Evolutionary conservation across 768 basidiomycete species (phyloP).

Genomic region (Gloeophyllum trabeum): DNA sequence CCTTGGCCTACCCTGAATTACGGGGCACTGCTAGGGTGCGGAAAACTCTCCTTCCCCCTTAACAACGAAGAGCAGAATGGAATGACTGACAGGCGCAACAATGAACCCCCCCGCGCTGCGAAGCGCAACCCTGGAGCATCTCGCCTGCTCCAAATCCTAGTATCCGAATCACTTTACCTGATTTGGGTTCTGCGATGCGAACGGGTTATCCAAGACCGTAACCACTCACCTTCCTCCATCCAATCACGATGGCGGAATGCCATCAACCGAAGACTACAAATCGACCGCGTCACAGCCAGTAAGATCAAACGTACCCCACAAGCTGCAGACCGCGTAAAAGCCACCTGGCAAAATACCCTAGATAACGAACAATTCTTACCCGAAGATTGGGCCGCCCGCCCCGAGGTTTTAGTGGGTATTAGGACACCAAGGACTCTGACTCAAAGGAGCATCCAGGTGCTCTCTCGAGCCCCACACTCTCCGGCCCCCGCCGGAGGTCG

Average conservation of each 20-base stretch:
- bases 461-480: background rate
- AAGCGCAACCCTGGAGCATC: background rate
- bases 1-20: background rate
- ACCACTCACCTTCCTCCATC: background rate
- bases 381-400: background rate
- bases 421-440: background rate
- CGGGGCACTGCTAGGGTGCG: background rate
- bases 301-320: background rate
- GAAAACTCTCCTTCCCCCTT: background rate
- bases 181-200: slow-evolving; percentile 19
- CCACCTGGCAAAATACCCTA: background rate
- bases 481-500: background rate
- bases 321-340: background rate
- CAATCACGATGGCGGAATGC: background rate
- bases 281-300: background rate
- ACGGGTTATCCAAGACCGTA: slow-evolving; percentile 9
- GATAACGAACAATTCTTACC: background rate
- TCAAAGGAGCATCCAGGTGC: background rate
- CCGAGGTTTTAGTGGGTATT: slow-evolving; percentile 4
- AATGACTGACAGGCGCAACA: background rate
- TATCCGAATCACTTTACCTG: slow-evolving; percentile 17
- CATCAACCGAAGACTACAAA: background rate
- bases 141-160: slow-evolving; percentile 12
- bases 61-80: background rate
- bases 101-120: background rate